Base-by-base conservation (phyloP, 257 asterid species). In the Gentiana straminea region DNA sequence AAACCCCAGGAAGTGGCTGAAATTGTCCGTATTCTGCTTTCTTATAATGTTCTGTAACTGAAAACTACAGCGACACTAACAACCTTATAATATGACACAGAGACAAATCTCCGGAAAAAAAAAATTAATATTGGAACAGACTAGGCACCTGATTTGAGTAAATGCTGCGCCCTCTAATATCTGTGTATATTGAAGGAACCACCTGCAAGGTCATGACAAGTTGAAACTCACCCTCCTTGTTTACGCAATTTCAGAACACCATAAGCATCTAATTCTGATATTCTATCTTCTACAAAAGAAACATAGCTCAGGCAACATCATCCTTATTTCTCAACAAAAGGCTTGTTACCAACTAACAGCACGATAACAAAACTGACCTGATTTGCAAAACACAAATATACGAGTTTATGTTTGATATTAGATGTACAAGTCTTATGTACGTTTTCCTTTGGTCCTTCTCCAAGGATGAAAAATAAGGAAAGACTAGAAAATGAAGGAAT, bases 21-120 rank as follows among this genome's bases (percentile, higher is more conserved):
- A 74, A 71, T 51, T 33, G 81, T 66, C 86, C 94, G 62, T 37
- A 54, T 49, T 88, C 92, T 33, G 84, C 45, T 68, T 68, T 71
- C 80, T 81, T 92, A 73, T 70, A 92, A 79, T 88, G 94, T 69
- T 92, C 94, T 0, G 99, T 92, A 61, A 86, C 99, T n/a, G 99
- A 92, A 83, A 92, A 92, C 99, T 92, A 81, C 51, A 73, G 33
- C 51, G 62, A 67, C 49, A 55, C n/a, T 63, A 56, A 55, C 52
- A 60, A 47, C 8, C 47, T 56, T 37, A 58, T 36, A 68, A 51
- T 7, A n/a, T 43, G 12, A 35, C 46, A 60, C 8, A 6, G 44
- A 51, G 38, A 62, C 38, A 32, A 7, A 41, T 41, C 46, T 4
- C 5, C 35, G 68, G 47, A 48, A 12, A 66, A 8, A 10, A 52